These are phyloP conservation scores for Lachnellula cervina DNA, from an alignment of 2,329 filamentous ascomycete species.

Conservation along the genomic window DNA sequence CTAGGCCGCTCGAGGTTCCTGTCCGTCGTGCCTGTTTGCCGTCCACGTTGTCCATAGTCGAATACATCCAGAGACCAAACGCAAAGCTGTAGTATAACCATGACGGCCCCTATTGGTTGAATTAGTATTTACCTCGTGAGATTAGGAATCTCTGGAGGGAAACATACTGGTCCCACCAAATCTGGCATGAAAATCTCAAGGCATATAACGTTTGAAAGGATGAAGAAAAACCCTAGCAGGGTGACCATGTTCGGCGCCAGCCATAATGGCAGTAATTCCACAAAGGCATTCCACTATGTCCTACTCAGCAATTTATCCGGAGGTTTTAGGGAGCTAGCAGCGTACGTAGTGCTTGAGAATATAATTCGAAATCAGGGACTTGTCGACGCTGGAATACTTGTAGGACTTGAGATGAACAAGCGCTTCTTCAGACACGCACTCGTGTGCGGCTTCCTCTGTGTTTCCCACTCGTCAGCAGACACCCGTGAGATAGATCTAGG, in stretches of 20 bases:
- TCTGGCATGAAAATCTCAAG: slow-evolving; percentile 82
- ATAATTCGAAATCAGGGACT: slow-evolving; percentile 88
- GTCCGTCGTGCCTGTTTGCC: slow-evolving; percentile 95
- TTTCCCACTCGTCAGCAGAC: slow-evolving; percentile 2
- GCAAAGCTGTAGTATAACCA: slow-evolving; percentile 98
- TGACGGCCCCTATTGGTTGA: slow-evolving; percentile 60
- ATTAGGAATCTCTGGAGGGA: background rate
- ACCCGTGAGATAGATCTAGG: background rate
- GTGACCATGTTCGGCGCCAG: slow-evolving; percentile 98
- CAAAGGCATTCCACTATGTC: slow-evolving; percentile 89
- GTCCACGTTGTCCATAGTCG: slow-evolving; percentile 98
- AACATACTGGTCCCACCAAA: slow-evolving; percentile 76
- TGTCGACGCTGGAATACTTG: slow-evolving; percentile 97
- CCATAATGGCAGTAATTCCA: slow-evolving; percentile 90
- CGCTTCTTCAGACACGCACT: slow-evolving; percentile 83
- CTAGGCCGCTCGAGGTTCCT: slow-evolving; percentile 88
- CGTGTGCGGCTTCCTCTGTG: slow-evolving; percentile 53
- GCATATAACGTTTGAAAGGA: slow-evolving; percentile 71
- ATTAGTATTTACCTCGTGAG: slow-evolving; percentile 13
- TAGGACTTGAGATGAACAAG: slow-evolving; percentile 89
- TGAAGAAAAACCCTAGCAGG: slow-evolving; percentile 89
- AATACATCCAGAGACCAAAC: slow-evolving; percentile 95
- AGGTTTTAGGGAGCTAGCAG: slow-evolving; percentile 20
- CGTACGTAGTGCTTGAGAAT: slow-evolving; percentile 92
- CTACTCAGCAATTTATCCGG: slow-evolving; percentile 17